Percentiles rank a stretch among this genome's conserved stretches.
These are phyloP conservation scores for Colletotrichum echinochloae DNA, from an alignment of 2,329 filamentous ascomycete genomes.

Conservation along the genomic window DNA sequence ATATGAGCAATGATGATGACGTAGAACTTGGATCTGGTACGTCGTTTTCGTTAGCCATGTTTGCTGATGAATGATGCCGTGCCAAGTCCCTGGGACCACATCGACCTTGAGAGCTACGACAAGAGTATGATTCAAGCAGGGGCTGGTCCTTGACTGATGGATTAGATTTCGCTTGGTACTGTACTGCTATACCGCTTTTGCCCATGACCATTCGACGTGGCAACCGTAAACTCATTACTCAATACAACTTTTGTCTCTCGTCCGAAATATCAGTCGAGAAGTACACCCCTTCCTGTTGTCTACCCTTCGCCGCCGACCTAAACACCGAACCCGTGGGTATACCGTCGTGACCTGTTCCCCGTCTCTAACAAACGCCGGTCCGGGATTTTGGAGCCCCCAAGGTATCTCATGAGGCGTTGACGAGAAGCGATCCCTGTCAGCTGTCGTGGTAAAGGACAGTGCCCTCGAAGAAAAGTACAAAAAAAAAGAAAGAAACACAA, in stretches of 20 bases:
- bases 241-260: not conserved
- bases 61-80: too few relatives aligned
- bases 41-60: too few relatives aligned
- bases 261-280: not conserved
- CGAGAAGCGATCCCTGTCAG: not conserved
- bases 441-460: not conserved
- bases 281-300: not conserved
- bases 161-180: not conserved
- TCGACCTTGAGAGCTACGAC: not conserved
- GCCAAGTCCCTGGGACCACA: too few relatives aligned
- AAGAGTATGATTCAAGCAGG: not conserved
- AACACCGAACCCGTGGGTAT: conserved; percentile 22
- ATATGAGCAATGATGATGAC: too few relatives aligned
- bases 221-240: not conserved
- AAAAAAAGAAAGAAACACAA: not conserved
- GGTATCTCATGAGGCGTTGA: conserved; percentile 20
- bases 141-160: not conserved
- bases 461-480: not conserved
- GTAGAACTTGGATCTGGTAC: too few relatives aligned
- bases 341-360: conserved; percentile 5
- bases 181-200: not conserved
- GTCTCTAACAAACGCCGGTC: conserved; percentile 21
- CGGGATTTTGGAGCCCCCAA: conserved; percentile 1
- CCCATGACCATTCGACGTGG: not conserved
- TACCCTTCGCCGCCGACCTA: not conserved